A percentile compares a stretch with the other conserved stretches of the same genome.
These are phyloP conservation scores for Fusarium vanettenii DNA, from an alignment of 2,329 filamentous ascomycete species.

Conservation along the genomic window DNA sequence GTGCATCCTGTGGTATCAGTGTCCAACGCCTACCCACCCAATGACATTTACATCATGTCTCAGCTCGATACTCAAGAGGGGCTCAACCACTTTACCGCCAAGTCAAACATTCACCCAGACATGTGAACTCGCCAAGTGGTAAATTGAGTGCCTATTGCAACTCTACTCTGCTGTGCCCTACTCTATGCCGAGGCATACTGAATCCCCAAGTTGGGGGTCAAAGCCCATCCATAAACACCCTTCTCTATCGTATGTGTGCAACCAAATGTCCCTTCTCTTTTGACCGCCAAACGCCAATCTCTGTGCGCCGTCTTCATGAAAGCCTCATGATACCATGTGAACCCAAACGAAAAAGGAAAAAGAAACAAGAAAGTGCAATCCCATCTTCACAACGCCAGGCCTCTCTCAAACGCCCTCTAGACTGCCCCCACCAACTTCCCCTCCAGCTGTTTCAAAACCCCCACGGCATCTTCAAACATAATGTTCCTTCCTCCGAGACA, in stretches of 20 bases:
- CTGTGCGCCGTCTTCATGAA: conserved; percentile 16
- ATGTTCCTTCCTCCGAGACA: conserved; percentile 61
- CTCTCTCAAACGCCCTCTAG: conserved; percentile 4
- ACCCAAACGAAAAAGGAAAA: neutral
- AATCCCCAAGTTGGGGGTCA: neutral
- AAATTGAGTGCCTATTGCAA: conserved; percentile 5
- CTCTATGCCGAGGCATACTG: neutral
- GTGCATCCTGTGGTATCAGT: conserved; percentile 2
- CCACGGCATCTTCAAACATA: conserved; percentile 64
- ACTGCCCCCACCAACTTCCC: conserved; percentile 52
- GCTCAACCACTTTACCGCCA: conserved; percentile 13
- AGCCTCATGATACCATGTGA: conserved; percentile 11
- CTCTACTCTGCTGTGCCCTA: neutral
- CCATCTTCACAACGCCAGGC: neutral
- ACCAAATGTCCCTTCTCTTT: conserved; percentile 13
- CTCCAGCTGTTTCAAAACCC: conserved; percentile 64
- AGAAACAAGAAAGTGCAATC: neutral
- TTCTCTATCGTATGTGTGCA: neutral
- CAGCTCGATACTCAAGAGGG: neutral
- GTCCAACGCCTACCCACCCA: neutral
- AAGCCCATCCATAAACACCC: conserved; percentile 4
- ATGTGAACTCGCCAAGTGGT: conserved; percentile 1
- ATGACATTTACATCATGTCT: conserved; percentile 18
- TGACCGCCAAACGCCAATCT: conserved; percentile 14
- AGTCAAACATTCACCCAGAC: neutral